Conservation (phyloP, 495 filamentous ascomycete genomes). For the Podospora sp. region DNA sequence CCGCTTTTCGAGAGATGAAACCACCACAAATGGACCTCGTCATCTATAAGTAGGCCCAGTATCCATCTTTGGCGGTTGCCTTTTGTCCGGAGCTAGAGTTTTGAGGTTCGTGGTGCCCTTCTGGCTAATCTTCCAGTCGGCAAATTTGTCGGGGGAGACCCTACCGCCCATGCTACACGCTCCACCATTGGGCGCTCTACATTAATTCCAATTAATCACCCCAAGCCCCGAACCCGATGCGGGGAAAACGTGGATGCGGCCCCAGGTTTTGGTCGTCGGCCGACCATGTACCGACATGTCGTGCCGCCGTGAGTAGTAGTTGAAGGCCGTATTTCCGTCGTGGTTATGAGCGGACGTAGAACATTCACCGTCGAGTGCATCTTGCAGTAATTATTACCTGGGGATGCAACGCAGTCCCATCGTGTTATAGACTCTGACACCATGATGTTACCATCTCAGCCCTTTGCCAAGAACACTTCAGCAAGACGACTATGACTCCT, state of each 20-base stretch:
- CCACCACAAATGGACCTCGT: neutral
- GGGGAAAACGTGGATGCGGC: constrained; percentile 1
- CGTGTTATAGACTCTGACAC: too few species aligned
- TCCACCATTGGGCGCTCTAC: neutral
- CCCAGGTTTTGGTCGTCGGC: neutral
- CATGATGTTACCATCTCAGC: too few species aligned
- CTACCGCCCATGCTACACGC: neutral
- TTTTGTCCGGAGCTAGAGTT: constrained; percentile 19
- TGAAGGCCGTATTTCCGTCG: too few species aligned
- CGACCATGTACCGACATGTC: neutral
- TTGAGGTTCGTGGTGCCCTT: neutral
- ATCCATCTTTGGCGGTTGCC: neutral
- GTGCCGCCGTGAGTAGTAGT: too few species aligned
- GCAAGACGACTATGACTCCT: too few species aligned
- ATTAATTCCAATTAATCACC: neutral
- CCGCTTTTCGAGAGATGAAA: too few species aligned
- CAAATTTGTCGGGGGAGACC: constrained; percentile 9
- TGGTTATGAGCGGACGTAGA: too few species aligned
- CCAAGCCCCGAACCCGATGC: neutral
- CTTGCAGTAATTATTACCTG: too few species aligned
- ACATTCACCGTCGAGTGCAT: too few species aligned
- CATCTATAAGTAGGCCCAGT: constrained; percentile 3
- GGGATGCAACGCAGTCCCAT: too few species aligned
- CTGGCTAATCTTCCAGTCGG: constrained; percentile 25
- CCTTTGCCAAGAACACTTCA: too few species aligned